These are phyloP conservation scores for Malus sieversii DNA, from an alignment of 306 rosid genomes.

Conservation along the genomic window DNA sequence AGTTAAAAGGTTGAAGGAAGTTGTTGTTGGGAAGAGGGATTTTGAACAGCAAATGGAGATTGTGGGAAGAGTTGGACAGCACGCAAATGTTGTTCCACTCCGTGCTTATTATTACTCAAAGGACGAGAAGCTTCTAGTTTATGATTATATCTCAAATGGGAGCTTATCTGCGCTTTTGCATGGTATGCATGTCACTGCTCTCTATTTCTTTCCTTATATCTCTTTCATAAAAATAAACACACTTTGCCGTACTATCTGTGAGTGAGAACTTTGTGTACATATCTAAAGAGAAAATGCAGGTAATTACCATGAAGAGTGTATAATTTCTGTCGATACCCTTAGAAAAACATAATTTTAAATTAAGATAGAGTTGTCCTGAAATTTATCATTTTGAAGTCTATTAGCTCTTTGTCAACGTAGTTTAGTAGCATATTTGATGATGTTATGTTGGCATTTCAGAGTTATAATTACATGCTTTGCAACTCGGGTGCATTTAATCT, in stretches of 20 bases:
- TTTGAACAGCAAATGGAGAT: slow-evolving; percentile 80
- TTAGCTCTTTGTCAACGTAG: background rate
- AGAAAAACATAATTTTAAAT: background rate
- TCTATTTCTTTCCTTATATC: slow-evolving; percentile 1
- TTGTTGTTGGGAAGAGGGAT: slow-evolving; percentile 69
- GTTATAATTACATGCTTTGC: background rate
- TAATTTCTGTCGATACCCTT: background rate
- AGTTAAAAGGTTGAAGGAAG: slow-evolving; percentile 84
- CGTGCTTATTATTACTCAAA: slow-evolving; percentile 86
- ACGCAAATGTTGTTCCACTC: slow-evolving; percentile 59
- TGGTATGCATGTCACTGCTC: slow-evolving; percentile 36
- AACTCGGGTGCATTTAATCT: background rate
- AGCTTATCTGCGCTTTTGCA: slow-evolving; percentile 63
- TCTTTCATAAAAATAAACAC: background rate
- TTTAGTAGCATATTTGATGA: background rate
- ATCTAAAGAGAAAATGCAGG: background rate
- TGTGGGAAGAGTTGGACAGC: slow-evolving; percentile 71
- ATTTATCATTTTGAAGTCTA: background rate
- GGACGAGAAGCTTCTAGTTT: slow-evolving; percentile 81
- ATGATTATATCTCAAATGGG: slow-evolving; percentile 56
- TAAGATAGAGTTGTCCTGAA: background rate
- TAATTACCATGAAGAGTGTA: background rate
- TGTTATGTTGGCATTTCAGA: background rate
- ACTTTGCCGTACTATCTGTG: background rate
- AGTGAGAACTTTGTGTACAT: background rate